Conservation (phyloP, 139 green algal genomes). For the Volvox reticuliferus region DNA sequence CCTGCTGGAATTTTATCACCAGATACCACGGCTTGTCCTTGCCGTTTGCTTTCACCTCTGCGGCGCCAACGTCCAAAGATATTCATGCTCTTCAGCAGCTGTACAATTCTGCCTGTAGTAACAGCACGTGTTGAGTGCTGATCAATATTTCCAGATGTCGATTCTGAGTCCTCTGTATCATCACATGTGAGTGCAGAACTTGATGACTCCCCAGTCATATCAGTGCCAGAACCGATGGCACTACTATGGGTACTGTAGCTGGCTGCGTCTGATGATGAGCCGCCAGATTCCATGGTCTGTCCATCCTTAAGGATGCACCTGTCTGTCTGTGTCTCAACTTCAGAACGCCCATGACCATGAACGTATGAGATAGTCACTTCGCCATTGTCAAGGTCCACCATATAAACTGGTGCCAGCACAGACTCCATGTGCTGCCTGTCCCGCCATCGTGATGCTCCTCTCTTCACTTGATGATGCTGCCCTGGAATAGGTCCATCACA, state of each 20-base stretch:
- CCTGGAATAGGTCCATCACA: too few species aligned
- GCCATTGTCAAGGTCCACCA: slow-evolving; percentile 18
- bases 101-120: not conserved
- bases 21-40: too few species aligned
- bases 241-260: not conserved
- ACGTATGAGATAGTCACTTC: slow-evolving; percentile 6
- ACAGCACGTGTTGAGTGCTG: not conserved
- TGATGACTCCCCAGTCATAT: not conserved
- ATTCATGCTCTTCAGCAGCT: not conserved
- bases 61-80: not conserved
- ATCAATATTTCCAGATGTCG: not conserved
- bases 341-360: not conserved
- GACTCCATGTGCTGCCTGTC: slow-evolving; percentile 19
- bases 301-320: not conserved
- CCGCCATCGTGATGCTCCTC: not conserved
- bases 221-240: not conserved
- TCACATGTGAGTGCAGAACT: not conserved
- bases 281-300: not conserved
- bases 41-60: too few species aligned
- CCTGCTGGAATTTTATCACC: too few species aligned
- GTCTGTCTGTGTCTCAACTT: slow-evolving; percentile 19
- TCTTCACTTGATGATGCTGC: too few species aligned
- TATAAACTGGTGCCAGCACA: slow-evolving; percentile 18
- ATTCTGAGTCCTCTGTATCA: not conserved
- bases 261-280: not conserved